Evolutionary conservation across 176 grass and related monocot species (phyloP), one percentile per base, ranked within the genome.

Genomic region (Avena atlantica): DNA sequence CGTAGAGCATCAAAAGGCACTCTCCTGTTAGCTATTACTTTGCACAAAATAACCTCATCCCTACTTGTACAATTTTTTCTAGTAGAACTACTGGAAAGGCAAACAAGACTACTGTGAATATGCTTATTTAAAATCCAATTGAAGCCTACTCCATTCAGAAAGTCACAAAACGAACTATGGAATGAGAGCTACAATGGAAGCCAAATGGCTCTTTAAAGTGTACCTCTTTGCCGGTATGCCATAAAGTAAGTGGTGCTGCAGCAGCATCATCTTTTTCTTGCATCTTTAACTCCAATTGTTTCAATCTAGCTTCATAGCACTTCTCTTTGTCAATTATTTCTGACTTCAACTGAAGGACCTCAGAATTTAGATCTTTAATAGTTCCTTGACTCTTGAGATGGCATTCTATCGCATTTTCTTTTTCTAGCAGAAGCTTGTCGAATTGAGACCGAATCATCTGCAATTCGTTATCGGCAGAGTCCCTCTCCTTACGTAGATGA

Each of bases 151-250:
- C 23, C 27, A n/a, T 74, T 59, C 53, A 84, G 69, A 27, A 83
- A 55, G 51, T 23, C 67, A 25, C 21, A 45, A 3, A 11, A 11
- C 27, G 31, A 37, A 65, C 49, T 27, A 75, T 50, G 71, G 45
- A 49, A 75, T 9, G 15, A 51, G 5, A 53, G 69, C 64, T 53
- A 37, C 19, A 67, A 69, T 10, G n/a, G 6, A 73, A 60, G 37
- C 1, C 37, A 5, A 29, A 86, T 6, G 21, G 8, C 16, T 8
- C 45, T 80, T 62, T 45, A 92, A 87, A 24, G 55, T 13, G 4
- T 98, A 98, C 93, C 95, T 92, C 90, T 60, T 90, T 98, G 76
- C 87, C 79, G 70, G 81, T 85, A 50, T 73, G 63, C 95, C 88
- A 95, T 49, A 59, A 88, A 80, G 70, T 76, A 89, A 82, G 79